Conservation (phyloP, 495 filamentous ascomycete species). For the Viridothelium virens region DNA sequence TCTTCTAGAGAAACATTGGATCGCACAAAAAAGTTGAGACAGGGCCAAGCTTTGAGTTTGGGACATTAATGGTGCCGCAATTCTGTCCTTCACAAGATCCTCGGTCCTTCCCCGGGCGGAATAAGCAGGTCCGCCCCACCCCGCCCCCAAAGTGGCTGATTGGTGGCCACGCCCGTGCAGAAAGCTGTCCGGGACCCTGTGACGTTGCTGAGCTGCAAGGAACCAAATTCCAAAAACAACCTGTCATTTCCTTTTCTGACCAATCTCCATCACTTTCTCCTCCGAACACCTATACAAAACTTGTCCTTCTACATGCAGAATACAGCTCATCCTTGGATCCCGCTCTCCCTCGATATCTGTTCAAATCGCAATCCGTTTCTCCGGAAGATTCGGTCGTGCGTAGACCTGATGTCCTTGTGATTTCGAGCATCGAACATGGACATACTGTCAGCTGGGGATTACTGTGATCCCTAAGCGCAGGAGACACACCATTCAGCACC, state of each 20-base stretch:
- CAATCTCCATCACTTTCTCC: not conserved
- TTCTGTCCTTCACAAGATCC: not conserved
- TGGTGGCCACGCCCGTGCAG: not conserved
- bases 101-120: constrained; percentile 3
- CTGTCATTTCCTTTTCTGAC: not conserved
- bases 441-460: not conserved
- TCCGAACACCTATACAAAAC: not conserved
- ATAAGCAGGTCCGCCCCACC: not conserved
- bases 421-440: not conserved
- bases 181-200: not conserved
- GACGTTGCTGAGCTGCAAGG: not conserved
- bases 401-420: constrained; percentile 8
- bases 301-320: not conserved
- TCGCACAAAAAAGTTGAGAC: not conserved
- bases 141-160: not conserved
- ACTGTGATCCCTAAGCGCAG: not conserved
- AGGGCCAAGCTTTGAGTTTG: not conserved
- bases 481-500: not conserved
- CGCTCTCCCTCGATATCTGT: not conserved
- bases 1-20: constrained; percentile 8
- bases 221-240: not conserved
- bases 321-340: not conserved
- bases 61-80: not conserved
- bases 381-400: not conserved
- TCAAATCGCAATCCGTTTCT: not conserved